Percentiles rank a stretch among this genome's conserved stretches.
Evolutionary conservation across 2,329 filamentous ascomycete genomes (phyloP).

Genomic region (Sporothrix schenckii): DNA sequence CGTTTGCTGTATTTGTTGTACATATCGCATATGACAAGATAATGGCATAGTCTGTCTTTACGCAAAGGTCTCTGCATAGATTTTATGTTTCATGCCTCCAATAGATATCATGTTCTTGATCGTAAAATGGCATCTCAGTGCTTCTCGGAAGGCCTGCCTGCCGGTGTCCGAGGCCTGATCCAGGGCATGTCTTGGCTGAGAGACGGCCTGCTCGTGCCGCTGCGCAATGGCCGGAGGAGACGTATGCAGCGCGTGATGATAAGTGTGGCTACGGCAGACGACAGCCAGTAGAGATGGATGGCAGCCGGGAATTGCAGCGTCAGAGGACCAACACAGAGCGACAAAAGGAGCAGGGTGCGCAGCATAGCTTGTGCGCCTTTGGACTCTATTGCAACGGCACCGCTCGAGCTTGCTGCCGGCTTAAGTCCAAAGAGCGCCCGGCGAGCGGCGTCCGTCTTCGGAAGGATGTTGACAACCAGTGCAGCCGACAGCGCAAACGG

Average conservation of each 20-base stretch:
- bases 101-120: neutral
- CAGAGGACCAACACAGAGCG: slow-evolving; percentile 43
- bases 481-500: slow-evolving; percentile 48
- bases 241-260: slow-evolving; percentile 37
- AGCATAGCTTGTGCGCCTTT: slow-evolving; percentile 36
- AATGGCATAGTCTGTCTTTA: neutral
- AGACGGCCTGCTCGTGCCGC: slow-evolving; percentile 34
- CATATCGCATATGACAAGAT: neutral
- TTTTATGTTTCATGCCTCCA: neutral
- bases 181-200: slow-evolving; percentile 35
- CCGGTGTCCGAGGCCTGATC: slow-evolving; percentile 27
- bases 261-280: slow-evolving; percentile 41
- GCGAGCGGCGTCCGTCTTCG: slow-evolving; percentile 38
- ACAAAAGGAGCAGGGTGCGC: slow-evolving; percentile 41
- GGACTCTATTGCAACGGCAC: neutral
- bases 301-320: slow-evolving; percentile 49
- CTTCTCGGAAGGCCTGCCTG: neutral
- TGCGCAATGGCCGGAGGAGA: slow-evolving; percentile 38
- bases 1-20: slow-evolving; percentile 26
- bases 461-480: slow-evolving; percentile 44
- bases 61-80: neutral
- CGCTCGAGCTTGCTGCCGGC: neutral
- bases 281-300: slow-evolving; percentile 51
- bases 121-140: neutral
- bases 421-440: slow-evolving; percentile 39